Base-by-base conservation (phyloP, 108 stramenopile genomes). In the Nitzschia sp. region DNA sequence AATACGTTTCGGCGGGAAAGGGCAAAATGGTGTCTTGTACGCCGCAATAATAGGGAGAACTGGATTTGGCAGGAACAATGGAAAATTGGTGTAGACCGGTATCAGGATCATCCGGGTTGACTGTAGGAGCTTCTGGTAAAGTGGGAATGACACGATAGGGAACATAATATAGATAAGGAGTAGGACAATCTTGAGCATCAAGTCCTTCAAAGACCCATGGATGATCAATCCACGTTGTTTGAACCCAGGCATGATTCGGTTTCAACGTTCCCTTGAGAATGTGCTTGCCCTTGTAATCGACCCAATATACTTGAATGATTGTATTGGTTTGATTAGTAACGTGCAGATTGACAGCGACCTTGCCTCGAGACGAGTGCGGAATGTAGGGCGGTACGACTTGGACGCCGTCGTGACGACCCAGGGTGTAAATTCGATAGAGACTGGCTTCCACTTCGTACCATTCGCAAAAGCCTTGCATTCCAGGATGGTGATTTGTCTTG, bases 191-290 rank as follows among this genome's bases (percentile, higher is more conserved):
- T 23, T 48, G 59, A 25, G 57, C 49, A 23, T 75, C 53, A 2
- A 72, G 81, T 34, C 76, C 54, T 18, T 85, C 74, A 78, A 93
- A 93, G 1, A 85, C 78, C 91, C 91, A 93, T 3, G 91, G 89
- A 78, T 83, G 82, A 64, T 82, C 81, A 26, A 74, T 76, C 82
- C 82, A 89, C 0, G 69, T 79, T 23, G 71, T 78, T 57, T 85
- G 84, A 2, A 53, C 34, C 82, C 76, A 83, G 21, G 18, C 31
- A 11, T 54, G 64, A 38, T 66, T 19, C 9, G 54, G 46, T 24
- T 24, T 11, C 3, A 90, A 65, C 11, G 33, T 54, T 9, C 92
- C 92, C 64, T 88, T 90, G 55, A 29, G 63, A 0, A 82, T 59
- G 54, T 85, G 81, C 11, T 66, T 76, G 0, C 89, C 89, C 26